Evolutionary conservation across 139 green algal genomes (phyloP).

Genomic region (Chlorella sp.): DNA sequence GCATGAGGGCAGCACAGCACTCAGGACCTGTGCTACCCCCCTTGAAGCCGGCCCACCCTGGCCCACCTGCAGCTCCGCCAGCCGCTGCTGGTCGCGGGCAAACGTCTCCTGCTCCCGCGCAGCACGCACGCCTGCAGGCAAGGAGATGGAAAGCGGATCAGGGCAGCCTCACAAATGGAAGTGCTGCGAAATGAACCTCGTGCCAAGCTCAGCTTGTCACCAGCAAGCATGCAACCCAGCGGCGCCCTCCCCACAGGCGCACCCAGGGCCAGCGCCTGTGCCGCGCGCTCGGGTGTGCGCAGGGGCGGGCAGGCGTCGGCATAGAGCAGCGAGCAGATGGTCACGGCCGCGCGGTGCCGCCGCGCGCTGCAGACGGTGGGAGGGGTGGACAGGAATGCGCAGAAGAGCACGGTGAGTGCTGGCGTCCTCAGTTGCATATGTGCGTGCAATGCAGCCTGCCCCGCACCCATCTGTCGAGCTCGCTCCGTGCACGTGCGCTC

Average conservation of each 20-base stretch:
- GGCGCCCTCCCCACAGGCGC: neutral
- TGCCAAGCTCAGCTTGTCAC: no score
- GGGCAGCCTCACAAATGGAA: no score
- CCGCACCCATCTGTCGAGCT: no score
- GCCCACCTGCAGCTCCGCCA: constrained; percentile 17
- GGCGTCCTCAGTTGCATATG: no score
- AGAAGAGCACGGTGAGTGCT: no score
- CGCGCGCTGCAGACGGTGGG: constrained; percentile 21
- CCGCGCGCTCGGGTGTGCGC: constrained; percentile 10
- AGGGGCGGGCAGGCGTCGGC: constrained; percentile 24
- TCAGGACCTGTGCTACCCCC: no score
- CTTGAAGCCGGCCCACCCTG: neutral
- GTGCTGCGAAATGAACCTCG: no score
- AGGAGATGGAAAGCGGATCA: neutral
- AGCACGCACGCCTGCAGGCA: constrained; percentile 36
- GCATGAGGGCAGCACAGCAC: no score
- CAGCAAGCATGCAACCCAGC: no score
- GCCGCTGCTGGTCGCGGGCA: constrained; percentile 34
- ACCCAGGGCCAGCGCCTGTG: constrained; percentile 38
- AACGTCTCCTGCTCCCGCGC: constrained; percentile 42
- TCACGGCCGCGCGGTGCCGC: constrained; percentile 48
- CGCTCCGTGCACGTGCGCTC: neutral
- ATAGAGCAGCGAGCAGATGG: constrained; percentile 45
- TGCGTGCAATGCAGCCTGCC: no score
- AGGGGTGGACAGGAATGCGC: neutral